Conservation (phyloP, 495 filamentous ascomycete species). For the Sordaria brevicollis region DNA sequence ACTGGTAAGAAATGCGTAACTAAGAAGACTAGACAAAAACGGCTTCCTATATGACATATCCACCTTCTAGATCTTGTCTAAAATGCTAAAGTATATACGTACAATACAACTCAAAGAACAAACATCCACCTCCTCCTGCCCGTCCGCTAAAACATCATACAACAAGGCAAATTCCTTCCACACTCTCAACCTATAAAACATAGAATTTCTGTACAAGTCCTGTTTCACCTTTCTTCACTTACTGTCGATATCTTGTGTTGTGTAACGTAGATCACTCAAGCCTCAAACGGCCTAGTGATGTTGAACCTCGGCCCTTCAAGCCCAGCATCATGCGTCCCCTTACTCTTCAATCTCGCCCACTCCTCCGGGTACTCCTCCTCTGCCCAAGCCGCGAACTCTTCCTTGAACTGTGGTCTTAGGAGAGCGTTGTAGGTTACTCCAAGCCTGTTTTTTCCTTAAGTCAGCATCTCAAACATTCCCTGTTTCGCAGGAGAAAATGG, state of each 20-base stretch:
- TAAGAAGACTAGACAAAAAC: not conserved
- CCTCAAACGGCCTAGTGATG: constrained; percentile 30
- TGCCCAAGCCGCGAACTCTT: constrained; percentile 64
- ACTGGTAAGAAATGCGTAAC: not conserved
- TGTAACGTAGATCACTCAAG: constrained; percentile 21
- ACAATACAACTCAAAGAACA: not conserved
- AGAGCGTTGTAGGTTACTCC: constrained; percentile 65
- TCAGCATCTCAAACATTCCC: not conserved
- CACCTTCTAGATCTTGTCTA: not conserved
- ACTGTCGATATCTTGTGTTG: constrained; percentile 1
- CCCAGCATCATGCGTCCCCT: constrained; percentile 24
- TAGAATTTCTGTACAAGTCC: not conserved
- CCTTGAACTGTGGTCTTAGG: constrained; percentile 46
- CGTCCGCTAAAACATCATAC: not conserved
- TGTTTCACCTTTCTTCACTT: not conserved
- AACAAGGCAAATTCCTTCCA: not conserved
- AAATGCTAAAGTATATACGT: not conserved
- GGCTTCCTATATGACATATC: not conserved
- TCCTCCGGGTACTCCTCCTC: constrained; percentile 50
- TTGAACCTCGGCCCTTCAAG: constrained; percentile 32
- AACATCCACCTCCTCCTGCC: not conserved
- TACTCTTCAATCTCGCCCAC: constrained; percentile 53
- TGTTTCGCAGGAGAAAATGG: not conserved
- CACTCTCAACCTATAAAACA: not conserved
- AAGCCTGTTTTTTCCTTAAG: constrained; percentile 36